phyloP scores from a whole-genome alignment of 2,329 filamentous ascomycete species.

The Phaeophleospora eucalypticola region DNA sequence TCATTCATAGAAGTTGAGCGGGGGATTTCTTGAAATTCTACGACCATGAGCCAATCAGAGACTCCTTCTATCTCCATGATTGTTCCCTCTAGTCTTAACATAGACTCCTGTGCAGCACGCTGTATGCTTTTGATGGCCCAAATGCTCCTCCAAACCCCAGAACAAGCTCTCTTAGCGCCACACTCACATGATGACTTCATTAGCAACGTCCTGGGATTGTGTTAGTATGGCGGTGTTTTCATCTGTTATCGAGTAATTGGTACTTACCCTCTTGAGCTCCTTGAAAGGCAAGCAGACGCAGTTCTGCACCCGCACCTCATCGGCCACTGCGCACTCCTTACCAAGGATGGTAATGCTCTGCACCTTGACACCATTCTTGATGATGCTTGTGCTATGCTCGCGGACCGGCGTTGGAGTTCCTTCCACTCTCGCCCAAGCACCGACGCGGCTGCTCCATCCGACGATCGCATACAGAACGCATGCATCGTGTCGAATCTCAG shows the following conservation, averaged over 20 bases:
- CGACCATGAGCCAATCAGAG: not conserved
- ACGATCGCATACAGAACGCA: slow-evolving; percentile 95
- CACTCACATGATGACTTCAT: slow-evolving; percentile 82
- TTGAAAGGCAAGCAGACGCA: slow-evolving; percentile 97
- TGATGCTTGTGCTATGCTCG: slow-evolving; percentile 87
- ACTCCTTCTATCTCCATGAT: not conserved
- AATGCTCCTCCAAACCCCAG: not conserved
- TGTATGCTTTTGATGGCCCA: no score
- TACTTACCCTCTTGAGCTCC: slow-evolving; percentile 86
- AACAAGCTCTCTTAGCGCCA: not conserved
- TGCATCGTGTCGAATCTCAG: slow-evolving; percentile 93
- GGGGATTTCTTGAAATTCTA: not conserved
- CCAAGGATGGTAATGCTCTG: slow-evolving; percentile 97
- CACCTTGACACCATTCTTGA: slow-evolving; percentile 98
- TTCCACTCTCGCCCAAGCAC: slow-evolving; percentile 97
- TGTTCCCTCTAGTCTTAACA: not conserved
- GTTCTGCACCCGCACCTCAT: slow-evolving; percentile 95
- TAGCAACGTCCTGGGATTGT: slow-evolving; percentile 65
- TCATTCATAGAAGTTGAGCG: not conserved
- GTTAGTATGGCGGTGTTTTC: slow-evolving; percentile 6
- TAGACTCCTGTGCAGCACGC: not conserved
- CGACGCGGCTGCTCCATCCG: slow-evolving; percentile 92
- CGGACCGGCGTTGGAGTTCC: slow-evolving; percentile 83
- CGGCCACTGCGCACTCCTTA: slow-evolving; percentile 90
- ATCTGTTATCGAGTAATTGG: not conserved